Conservation (phyloP, 2,329 filamentous ascomycete genomes). For the Aspergillus oerlinghausenensis region DNA sequence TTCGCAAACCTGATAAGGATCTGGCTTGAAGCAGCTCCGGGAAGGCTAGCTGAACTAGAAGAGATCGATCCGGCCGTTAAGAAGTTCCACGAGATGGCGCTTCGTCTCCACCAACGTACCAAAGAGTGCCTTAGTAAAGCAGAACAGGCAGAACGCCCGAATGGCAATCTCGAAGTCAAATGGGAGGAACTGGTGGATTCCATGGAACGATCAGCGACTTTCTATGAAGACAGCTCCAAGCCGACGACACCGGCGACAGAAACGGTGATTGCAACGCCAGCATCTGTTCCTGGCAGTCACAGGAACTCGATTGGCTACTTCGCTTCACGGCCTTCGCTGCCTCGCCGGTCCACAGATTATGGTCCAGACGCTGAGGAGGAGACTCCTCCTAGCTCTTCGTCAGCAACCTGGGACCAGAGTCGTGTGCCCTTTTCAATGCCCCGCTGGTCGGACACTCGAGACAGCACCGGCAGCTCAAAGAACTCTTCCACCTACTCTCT, state of each 20-base stretch:
- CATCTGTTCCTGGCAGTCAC: constrained; percentile 30
- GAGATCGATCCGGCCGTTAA: constrained; percentile 36
- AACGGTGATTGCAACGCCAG: constrained; percentile 23
- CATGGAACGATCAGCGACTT: constrained; percentile 41
- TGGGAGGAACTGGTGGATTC: constrained; percentile 48
- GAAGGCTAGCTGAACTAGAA: constrained; percentile 35
- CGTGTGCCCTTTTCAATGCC: constrained; percentile 39
- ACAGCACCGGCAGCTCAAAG: constrained; percentile 42
- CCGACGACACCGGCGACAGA: constrained; percentile 36
- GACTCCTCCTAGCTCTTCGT: constrained; percentile 43
- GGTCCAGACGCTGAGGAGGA: constrained; percentile 38
- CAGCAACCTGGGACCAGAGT: constrained; percentile 39
- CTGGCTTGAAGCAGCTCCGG: constrained; percentile 41
- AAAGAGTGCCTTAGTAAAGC: constrained; percentile 44
- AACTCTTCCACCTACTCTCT: constrained; percentile 45
- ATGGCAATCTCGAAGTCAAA: constrained; percentile 42
- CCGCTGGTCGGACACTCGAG: constrained; percentile 37
- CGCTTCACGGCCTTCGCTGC: constrained; percentile 31
- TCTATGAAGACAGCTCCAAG: constrained; percentile 38
- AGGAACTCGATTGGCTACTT: constrained; percentile 42
- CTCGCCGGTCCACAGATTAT: constrained; percentile 37
- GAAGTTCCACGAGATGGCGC: constrained; percentile 42
- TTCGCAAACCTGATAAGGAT: constrained; percentile 74
- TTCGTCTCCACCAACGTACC: constrained; percentile 40
- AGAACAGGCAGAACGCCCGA: constrained; percentile 47